Percentiles rank a stretch among this genome's conserved stretches.
Evolutionary conservation across 768 basidiomycete species (phyloP).

Genomic region (Rhizopogon vulgaris): DNA sequence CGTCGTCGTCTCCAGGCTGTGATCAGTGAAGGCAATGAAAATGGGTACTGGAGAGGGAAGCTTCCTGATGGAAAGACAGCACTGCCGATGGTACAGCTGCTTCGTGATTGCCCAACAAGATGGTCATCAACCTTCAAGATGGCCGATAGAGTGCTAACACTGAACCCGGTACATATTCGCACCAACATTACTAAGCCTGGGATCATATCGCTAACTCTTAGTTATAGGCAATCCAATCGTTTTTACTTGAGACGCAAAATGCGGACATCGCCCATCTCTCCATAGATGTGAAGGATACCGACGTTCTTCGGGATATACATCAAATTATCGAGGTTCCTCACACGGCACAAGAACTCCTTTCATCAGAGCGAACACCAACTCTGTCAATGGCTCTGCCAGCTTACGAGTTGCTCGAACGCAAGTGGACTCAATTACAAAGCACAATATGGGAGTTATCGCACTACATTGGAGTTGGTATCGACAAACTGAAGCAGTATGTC

Average conservation of each 20-base stretch:
- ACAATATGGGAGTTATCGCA: constrained; percentile 19
- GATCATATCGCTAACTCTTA: constrained; percentile 11
- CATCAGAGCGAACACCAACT: constrained; percentile 28
- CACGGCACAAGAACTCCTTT: constrained; percentile 28
- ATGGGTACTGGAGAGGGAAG: neutral
- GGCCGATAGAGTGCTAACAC: constrained; percentile 26
- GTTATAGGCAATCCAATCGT: constrained; percentile 1
- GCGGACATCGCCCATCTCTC: neutral
- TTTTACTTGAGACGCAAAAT: neutral
- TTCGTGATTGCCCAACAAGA: constrained; percentile 12
- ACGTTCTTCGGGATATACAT: constrained; percentile 22
- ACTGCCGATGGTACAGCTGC: constrained; percentile 2
- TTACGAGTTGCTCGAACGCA: constrained; percentile 24
- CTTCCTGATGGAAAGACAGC: neutral
- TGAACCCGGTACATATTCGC: constrained; percentile 21
- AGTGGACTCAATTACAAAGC: constrained; percentile 4
- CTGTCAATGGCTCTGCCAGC: constrained; percentile 26
- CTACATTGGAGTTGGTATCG: constrained; percentile 19
- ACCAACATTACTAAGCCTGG: too few species aligned
- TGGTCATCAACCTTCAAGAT: constrained; percentile 26
- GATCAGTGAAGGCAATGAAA: neutral
- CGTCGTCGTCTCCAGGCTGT: constrained; percentile 9
- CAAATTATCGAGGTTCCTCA: constrained; percentile 23
- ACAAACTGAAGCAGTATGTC: constrained; percentile 28
- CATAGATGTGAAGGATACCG: constrained; percentile 1